Evolutionary conservation across 2,329 filamentous ascomycete genomes (phyloP).

Genomic region (Cryphonectria japonica): DNA sequence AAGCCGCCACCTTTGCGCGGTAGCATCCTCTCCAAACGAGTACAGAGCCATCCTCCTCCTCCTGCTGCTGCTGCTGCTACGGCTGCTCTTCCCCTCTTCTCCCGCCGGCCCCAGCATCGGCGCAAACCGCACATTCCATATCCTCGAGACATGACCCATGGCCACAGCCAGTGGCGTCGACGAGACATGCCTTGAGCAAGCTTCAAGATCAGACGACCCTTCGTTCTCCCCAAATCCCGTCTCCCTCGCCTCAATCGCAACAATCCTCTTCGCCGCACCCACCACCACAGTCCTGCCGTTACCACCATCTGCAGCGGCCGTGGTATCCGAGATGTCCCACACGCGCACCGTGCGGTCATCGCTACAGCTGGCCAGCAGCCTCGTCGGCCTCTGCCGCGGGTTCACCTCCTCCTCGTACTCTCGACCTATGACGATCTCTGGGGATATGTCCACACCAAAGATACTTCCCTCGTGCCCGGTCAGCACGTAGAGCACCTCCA

Average conservation of each 20-base stretch:
- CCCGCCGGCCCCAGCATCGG: constrained; percentile 6
- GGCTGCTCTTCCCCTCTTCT: not conserved
- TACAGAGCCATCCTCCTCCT: constrained; percentile 46
- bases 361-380: constrained; percentile 88
- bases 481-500: constrained; percentile 57
- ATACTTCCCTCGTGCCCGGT: constrained; percentile 87
- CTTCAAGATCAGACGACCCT: constrained; percentile 34
- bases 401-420: not conserved
- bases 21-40: constrained; percentile 86
- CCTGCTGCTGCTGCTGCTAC: not conserved
- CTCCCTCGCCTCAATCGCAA: constrained; percentile 47
- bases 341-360: constrained; percentile 89
- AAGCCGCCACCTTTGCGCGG: constrained; percentile 72
- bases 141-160: constrained; percentile 87
- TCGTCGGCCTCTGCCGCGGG: constrained; percentile 38
- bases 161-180: constrained; percentile 64
- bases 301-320: constrained; percentile 37
- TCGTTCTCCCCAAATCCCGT: constrained; percentile 64
- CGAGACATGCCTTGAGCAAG: constrained; percentile 31
- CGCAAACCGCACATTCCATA: constrained; percentile 80
- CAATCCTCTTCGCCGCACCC: not conserved
- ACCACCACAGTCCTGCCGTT: not conserved
- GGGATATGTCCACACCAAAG: constrained; percentile 84
- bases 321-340: constrained; percentile 74
- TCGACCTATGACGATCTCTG: constrained; percentile 44